These are phyloP conservation scores for Pythium diclinum DNA, from an alignment of 352 stramenopile species.

Conservation along the genomic window DNA sequence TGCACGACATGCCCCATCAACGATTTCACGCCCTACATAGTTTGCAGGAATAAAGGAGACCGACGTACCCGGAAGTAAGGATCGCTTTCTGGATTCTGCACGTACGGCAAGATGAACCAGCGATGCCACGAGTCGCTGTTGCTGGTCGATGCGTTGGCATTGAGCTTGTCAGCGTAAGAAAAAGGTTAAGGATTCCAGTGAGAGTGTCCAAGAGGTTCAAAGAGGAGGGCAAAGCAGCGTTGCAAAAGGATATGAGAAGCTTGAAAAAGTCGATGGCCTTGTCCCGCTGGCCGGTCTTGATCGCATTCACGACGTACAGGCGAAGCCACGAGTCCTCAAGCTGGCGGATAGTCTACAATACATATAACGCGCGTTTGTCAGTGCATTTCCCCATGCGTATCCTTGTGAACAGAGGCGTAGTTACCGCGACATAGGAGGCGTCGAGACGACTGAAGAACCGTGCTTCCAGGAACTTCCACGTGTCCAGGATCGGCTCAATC, in stretches of 20 bases:
- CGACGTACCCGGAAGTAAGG: constrained; percentile 58
- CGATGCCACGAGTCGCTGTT: constrained; percentile 58
- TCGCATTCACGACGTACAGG: constrained; percentile 73
- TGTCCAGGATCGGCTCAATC: constrained; percentile 71
- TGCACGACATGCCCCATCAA: background rate
- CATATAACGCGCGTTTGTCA: background rate
- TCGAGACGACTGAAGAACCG: constrained; percentile 81
- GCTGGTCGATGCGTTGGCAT: constrained; percentile 35
- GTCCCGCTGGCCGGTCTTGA: constrained; percentile 65
- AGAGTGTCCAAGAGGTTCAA: background rate
- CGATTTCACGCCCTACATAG: background rate
- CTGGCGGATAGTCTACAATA: constrained; percentile 53
- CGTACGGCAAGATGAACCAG: constrained; percentile 83
- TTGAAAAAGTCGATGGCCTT: constrained; percentile 79
- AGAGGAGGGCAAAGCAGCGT: constrained; percentile 4
- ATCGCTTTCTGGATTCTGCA: constrained; percentile 67
- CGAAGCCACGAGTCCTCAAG: constrained; percentile 65
- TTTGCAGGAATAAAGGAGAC: background rate
- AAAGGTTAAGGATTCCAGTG: constrained; percentile 23
- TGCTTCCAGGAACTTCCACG: constrained; percentile 75
- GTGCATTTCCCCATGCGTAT: background rate
- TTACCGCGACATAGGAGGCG: constrained; percentile 61
- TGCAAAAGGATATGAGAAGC: constrained; percentile 42
- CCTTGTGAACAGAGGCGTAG: background rate
- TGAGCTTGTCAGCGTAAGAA: constrained; percentile 56